Percentiles rank a stretch among this genome's conserved stretches.
These are phyloP conservation scores for Cladobotryum protrusum DNA, from an alignment of 2,329 filamentous ascomycete species.

Conservation along the genomic window DNA sequence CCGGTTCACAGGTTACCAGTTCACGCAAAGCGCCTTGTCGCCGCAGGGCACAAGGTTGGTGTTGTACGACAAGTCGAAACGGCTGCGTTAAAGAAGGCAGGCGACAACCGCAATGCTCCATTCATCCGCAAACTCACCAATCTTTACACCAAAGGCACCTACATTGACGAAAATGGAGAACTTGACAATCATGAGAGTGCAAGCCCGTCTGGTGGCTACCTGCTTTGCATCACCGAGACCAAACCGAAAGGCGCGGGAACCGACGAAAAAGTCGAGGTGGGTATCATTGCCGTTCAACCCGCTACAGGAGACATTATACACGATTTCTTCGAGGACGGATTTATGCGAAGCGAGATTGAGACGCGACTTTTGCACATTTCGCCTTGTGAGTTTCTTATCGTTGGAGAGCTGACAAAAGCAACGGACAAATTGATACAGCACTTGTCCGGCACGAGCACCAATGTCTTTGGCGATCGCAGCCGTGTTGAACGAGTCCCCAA, in stretches of 20 bases:
- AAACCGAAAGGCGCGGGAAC: constrained; percentile 72
- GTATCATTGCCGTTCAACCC: constrained; percentile 89
- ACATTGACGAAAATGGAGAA: constrained; percentile 87
- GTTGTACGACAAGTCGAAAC: constrained; percentile 94
- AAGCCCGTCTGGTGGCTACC: constrained; percentile 64
- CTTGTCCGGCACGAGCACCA: constrained; percentile 80
- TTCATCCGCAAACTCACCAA: constrained; percentile 93
- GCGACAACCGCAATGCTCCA: constrained; percentile 87
- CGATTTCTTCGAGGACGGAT: constrained; percentile 92
- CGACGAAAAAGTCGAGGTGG: constrained; percentile 89
- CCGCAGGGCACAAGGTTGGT: constrained; percentile 91
- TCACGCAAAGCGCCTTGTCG: constrained; percentile 86
- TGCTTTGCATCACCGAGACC: constrained; percentile 87
- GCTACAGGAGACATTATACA: constrained; percentile 94
- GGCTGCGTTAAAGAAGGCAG: constrained; percentile 88
- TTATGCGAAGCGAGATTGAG: constrained; percentile 95
- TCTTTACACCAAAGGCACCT: constrained; percentile 96
- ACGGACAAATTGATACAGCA: constrained; percentile 91
- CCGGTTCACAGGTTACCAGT: constrained; percentile 87
- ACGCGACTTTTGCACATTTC: constrained; percentile 92
- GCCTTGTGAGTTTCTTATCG: constrained; percentile 89
- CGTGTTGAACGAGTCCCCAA: constrained; percentile 75
- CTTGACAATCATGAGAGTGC: constrained; percentile 50
- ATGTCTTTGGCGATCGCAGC: constrained; percentile 86
- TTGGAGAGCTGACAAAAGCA: constrained; percentile 81